Evolutionary conservation across 495 filamentous ascomycete genomes (phyloP).

Genomic region (Annulohypoxylon maeteangense): DNA sequence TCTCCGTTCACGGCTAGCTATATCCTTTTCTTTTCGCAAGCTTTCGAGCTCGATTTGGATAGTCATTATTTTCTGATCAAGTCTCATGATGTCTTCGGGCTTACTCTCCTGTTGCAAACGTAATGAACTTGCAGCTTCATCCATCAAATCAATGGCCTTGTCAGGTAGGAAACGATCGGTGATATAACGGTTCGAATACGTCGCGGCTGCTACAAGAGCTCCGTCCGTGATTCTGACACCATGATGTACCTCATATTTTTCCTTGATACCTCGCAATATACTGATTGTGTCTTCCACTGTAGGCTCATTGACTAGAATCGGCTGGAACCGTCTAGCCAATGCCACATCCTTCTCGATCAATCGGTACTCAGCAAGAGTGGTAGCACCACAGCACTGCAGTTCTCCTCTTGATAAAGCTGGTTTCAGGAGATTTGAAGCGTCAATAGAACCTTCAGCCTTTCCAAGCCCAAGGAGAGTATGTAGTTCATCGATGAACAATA

Average conservation of each 20-base stretch:
- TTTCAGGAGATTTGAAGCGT: conserved; percentile 95
- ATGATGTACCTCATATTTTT: conserved; percentile 96
- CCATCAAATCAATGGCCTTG: conserved; percentile 96
- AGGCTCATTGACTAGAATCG: conserved; percentile 89
- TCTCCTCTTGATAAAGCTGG: conserved; percentile 93
- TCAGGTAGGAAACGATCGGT: conserved; percentile 95
- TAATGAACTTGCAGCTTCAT: conserved; percentile 91
- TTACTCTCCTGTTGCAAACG: conserved; percentile 96
- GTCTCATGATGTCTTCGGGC: conserved; percentile 87
- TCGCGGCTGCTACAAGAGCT: conserved; percentile 90
- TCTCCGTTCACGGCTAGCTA: conserved; percentile 86
- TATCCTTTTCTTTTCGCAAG: conserved; percentile 91
- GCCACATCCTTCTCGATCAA: conserved; percentile 96
- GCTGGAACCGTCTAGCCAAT: conserved; percentile 90
- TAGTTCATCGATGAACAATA: conserved; percentile 95
- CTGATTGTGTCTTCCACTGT: conserved; percentile 92
- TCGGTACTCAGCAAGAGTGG: conserved; percentile 91
- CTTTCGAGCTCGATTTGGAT: conserved; percentile 98
- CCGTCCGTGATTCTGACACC: conserved; percentile 93
- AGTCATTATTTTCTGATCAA: conserved; percentile 95
- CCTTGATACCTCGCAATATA: conserved; percentile 95
- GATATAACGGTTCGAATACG: conserved; percentile 94
- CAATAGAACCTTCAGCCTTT: conserved; percentile 94
- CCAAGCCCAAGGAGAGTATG: conserved; percentile 92
- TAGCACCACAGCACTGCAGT: conserved; percentile 94